phyloP scores from a whole-genome alignment of 768 basidiomycete species.

The Psilocybe cyanescens region DNA sequence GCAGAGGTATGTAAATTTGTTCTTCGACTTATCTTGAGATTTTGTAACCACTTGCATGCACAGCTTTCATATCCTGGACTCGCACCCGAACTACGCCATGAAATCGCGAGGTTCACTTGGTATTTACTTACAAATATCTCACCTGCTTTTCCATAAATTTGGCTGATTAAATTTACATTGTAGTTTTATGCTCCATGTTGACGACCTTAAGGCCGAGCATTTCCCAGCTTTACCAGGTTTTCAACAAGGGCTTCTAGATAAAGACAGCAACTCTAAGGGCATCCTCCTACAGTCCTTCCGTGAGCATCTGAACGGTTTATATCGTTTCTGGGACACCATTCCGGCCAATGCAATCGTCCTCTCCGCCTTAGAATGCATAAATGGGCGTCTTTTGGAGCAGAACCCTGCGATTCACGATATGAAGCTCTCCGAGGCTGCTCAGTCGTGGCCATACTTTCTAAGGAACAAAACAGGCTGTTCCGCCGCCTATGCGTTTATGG shows the following conservation, averaged over 20 bases:
- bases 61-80: neutral
- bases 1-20: neutral
- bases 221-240: no score
- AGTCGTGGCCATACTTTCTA: slow-evolving; percentile 6
- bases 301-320: neutral
- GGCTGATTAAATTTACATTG: no score
- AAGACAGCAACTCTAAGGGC: no score
- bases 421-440: slow-evolving; percentile 2
- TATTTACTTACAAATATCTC: no score
- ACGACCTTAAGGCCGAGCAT: no score
- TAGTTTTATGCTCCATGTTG: no score
- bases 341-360: slow-evolving; percentile 8
- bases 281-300: slow-evolving; percentile 1
- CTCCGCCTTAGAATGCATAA: slow-evolving; percentile 5
- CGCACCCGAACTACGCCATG: neutral
- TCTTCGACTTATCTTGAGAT: neutral
- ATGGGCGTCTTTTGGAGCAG: slow-evolving; percentile 6
- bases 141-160: no score
- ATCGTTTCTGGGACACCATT: slow-evolving; percentile 1
- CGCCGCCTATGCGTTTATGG: slow-evolving; percentile 4
- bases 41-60: neutral
- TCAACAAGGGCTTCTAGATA: no score
- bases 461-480: slow-evolving; percentile 5
- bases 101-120: no score
- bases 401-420: slow-evolving; percentile 4